Conservation (phyloP, 257 asterid genomes). For the Dorcoceras hygrometricum region DNA sequence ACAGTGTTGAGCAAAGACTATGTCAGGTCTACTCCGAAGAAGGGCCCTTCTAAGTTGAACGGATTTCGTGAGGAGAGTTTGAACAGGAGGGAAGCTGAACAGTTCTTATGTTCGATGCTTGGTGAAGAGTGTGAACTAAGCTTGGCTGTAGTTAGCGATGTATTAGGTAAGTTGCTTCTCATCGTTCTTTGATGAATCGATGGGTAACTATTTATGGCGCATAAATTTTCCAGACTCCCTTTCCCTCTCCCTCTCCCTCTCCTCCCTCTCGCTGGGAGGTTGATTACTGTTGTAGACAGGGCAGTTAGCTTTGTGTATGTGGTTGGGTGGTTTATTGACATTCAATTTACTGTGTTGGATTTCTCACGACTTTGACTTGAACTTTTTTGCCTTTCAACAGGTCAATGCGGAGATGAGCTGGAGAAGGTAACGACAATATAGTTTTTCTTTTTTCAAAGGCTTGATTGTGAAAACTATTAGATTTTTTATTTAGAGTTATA, state of each 20-base stretch:
- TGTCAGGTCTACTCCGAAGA: constrained; percentile 66
- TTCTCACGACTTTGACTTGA: constrained; percentile 25
- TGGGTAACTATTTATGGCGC: neutral
- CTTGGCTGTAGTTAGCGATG: constrained; percentile 71
- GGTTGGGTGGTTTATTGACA: neutral
- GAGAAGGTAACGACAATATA: constrained; percentile 54
- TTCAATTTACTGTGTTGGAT: constrained; percentile 23
- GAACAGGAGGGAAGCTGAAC: constrained; percentile 66
- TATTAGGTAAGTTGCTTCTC: constrained; percentile 61
- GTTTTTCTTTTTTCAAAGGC: constrained; percentile 11
- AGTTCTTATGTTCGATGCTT: constrained; percentile 76
- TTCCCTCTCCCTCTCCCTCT: neutral
- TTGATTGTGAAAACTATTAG: constrained; percentile 4
- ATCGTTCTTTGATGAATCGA: constrained; percentile 12
- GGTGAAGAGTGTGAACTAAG: constrained; percentile 70
- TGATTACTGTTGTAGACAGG: neutral
- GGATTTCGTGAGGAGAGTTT: constrained; percentile 36
- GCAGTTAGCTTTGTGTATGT: neutral
- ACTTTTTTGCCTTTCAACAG: constrained; percentile 50
- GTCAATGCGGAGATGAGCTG: constrained; percentile 77
- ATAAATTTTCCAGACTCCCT: constrained; percentile 5
- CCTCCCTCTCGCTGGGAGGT: neutral
- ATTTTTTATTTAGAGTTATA: neutral
- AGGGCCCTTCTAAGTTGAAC: constrained; percentile 40
- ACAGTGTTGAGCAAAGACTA: constrained; percentile 77